Evolutionary conservation across 306 rosid species (phyloP), one percentile per base, ranked within the genome.

Genomic region (Luffa acutangula): DNA sequence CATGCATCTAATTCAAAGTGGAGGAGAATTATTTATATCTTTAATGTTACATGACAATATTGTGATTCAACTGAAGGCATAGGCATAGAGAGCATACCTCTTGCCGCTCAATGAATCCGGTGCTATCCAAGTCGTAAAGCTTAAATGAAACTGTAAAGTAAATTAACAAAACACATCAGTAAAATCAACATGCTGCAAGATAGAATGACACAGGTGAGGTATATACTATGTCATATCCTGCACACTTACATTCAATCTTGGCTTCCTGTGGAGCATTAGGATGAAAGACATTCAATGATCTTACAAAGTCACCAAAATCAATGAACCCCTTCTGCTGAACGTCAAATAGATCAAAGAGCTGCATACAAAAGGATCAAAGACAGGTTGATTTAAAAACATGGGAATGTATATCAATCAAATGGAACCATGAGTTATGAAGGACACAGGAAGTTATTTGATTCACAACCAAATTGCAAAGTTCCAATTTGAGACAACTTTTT

Each of bases 331-430:
- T 93, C 58, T 76, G 60, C 87, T 91, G 93, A 5, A 90, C 91
- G 63, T 96, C 99, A 87, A 93, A 96, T 77, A 96, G 60, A 84
- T 93, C 98, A 85, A 96, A 96, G 83, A 96, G 83, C 98, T 96
- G 82, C 82, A 82, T 8, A 48, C 60, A 56, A 7, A 83, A 85
- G 57, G 45, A 63, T 77, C 10, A 53, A 54, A 74, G 76, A 25
- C 31, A 25, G 31, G 31, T 25, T 25, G 31, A 25, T 57, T 86
- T 58, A 88, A 79, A 59, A 60, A 39, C 25, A 60, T 45, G 39
- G 5, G 37, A 34, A 31, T 21, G 46, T 58, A 58, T 31, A 45
- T 7, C 59, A 13, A 79, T 67, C 56, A 79, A 43, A 49, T 64
- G 62, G 34, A 62, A 60, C 15, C 46, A 59, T 25, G 11, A 60